These are phyloP conservation scores for Inonotus hispidus DNA, from an alignment of 1,284 basidiomycete genomes.

Conservation along the genomic window DNA sequence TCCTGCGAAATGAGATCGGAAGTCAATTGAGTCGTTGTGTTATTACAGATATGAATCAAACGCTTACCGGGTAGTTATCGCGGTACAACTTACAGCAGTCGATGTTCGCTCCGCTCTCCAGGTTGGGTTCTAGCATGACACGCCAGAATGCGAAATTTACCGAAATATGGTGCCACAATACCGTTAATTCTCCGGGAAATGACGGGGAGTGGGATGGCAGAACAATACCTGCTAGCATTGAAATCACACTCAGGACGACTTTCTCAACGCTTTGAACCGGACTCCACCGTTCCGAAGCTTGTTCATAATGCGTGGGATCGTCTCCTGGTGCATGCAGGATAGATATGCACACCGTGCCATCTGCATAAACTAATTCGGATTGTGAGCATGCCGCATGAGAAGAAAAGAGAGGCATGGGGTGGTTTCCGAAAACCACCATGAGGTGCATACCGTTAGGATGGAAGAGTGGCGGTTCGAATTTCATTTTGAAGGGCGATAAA, in stretches of 20 bases:
- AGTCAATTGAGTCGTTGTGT: neutral
- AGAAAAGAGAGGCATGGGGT: constrained; percentile 6
- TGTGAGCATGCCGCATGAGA: constrained; percentile 10
- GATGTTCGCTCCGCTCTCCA: constrained; percentile 97
- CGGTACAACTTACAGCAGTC: constrained; percentile 96
- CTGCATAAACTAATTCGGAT: constrained; percentile 70
- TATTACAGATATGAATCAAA: neutral
- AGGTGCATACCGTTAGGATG: constrained; percentile 87
- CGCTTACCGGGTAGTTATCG: constrained; percentile 64
- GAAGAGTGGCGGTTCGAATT: constrained; percentile 93
- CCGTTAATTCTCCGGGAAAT: neutral
- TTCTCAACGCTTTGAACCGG: constrained; percentile 98
- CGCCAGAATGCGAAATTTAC: neutral
- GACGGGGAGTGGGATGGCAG: neutral
- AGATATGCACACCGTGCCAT: constrained; percentile 96
- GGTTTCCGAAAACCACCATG: neutral
- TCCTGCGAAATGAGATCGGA: constrained; percentile 35
- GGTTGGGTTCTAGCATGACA: constrained; percentile 80
- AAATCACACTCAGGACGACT: constrained; percentile 92
- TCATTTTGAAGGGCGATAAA: constrained; percentile 96
- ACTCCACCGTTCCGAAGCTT: constrained; percentile 95
- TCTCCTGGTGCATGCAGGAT: constrained; percentile 98
- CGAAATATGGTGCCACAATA: constrained; percentile 3
- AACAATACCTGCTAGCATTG: constrained; percentile 88
- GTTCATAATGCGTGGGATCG: constrained; percentile 87